A percentile compares a stretch with the other conserved stretches of the same genome.
phyloP scores from a whole-genome alignment of 176 grass and related monocot genomes.

The Hordeum vulgare region MorexV3_pseudomolecules_assembly NC_058521.1:151474920-151475419 shows the following conservation, averaged over 20 bases:
- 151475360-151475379: background rate
- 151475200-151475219: background rate
- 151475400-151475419: background rate
- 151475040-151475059: background rate
- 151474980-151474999: background rate
- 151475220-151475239: background rate
- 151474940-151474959: background rate
- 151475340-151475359: no score
- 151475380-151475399: background rate
- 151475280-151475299: background rate
- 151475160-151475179: constrained; percentile 6
- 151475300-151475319: background rate
- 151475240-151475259: background rate
- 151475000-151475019: background rate
- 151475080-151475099: background rate
- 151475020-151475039: background rate
- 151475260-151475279: constrained; percentile 1
- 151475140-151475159: background rate
- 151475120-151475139: background rate
- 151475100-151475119: background rate
- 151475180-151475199: background rate
- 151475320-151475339: background rate
- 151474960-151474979: background rate
- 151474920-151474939: background rate
- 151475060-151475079: background rate